A percentile compares a stretch with the other conserved stretches of the same genome.
Evolutionary conservation across 495 filamentous ascomycete species (phyloP).

Genomic region (Massariosphaeria phaeospora): DNA sequence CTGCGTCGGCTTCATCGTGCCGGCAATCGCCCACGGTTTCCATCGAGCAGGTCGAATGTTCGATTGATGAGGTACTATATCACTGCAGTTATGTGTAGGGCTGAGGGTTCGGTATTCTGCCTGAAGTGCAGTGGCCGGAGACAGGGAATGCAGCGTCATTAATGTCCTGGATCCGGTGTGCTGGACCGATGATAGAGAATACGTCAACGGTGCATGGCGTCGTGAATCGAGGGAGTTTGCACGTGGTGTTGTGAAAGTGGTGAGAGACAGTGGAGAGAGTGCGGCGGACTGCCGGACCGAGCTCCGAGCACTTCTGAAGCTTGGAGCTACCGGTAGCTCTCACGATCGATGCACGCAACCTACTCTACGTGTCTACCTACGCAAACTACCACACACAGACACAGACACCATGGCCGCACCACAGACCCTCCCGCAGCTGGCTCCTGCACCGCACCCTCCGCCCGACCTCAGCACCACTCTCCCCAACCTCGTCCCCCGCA

Average conservation of each 20-base stretch:
- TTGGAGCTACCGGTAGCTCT: not conserved
- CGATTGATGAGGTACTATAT: not conserved
- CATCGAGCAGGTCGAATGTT: not conserved
- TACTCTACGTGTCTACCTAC: not conserved
- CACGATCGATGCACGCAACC: not conserved
- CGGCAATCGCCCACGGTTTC: not conserved
- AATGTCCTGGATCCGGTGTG: slow-evolving; percentile 8
- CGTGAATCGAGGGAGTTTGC: not conserved
- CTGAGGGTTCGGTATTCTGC: slow-evolving; percentile 4
- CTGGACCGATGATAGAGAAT: not conserved
- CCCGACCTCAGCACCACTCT: slow-evolving; percentile 3
- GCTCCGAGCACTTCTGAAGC: not conserved
- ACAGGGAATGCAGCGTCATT: not conserved
- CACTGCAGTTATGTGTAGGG: not conserved
- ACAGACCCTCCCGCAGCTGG: not conserved
- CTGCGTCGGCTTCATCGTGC: not conserved
- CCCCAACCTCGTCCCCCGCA: slow-evolving; percentile 26
- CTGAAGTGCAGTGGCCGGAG: not conserved
- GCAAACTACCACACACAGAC: not conserved
- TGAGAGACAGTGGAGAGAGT: not conserved
- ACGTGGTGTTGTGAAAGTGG: not conserved
- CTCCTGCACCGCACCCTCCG: not conserved
- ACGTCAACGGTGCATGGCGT: not conserved
- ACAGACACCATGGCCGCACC: slow-evolving; percentile 10
- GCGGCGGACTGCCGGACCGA: not conserved